Conservation (phyloP, 1,284 basidiomycete genomes). For the Trichosporon faecale region DNA sequence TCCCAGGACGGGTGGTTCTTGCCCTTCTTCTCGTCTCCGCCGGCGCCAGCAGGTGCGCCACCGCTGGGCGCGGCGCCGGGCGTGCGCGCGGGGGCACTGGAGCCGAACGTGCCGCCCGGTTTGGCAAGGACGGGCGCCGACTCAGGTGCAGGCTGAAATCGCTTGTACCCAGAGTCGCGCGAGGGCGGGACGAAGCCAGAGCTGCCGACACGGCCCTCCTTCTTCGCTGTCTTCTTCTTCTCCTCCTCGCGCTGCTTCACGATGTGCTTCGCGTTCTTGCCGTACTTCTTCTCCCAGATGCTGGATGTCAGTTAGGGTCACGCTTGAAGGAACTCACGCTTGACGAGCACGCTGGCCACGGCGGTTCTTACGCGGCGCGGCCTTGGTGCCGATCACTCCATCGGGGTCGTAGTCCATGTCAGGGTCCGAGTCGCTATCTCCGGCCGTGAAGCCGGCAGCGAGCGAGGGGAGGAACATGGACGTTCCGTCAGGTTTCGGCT, state of each 20-base stretch:
- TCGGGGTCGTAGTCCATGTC: constrained; percentile 65
- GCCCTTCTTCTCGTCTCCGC: constrained; percentile 10
- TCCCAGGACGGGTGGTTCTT: constrained; percentile 85
- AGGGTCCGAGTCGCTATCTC: constrained; percentile 70
- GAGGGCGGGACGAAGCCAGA: background rate
- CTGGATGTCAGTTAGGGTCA: constrained; percentile 54
- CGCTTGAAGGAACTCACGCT: constrained; percentile 63
- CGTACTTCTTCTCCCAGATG: constrained; percentile 97
- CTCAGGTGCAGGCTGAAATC: background rate
- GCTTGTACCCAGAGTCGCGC: background rate
- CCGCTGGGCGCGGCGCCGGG: background rate
- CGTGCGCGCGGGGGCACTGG: background rate
- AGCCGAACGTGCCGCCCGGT: background rate
- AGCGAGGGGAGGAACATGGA: constrained; percentile 87
- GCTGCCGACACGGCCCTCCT: constrained; percentile 12
- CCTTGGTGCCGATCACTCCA: constrained; percentile 54
- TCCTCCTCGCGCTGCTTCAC: constrained; percentile 58
- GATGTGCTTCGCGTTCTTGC: constrained; percentile 84
- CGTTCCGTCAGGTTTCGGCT: constrained; percentile 31
- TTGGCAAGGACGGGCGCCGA: constrained; percentile 5
- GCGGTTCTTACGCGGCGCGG: constrained; percentile 70
- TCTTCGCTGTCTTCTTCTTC: constrained; percentile 14
- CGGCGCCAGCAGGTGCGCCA: background rate
- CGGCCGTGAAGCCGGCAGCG: constrained; percentile 76
- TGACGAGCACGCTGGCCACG: constrained; percentile 85